Percentiles rank a stretch among this genome's conserved stretches.
Conservation (phyloP, 2,329 filamentous ascomycete species). For the Colletotrichum sp. region DNA sequence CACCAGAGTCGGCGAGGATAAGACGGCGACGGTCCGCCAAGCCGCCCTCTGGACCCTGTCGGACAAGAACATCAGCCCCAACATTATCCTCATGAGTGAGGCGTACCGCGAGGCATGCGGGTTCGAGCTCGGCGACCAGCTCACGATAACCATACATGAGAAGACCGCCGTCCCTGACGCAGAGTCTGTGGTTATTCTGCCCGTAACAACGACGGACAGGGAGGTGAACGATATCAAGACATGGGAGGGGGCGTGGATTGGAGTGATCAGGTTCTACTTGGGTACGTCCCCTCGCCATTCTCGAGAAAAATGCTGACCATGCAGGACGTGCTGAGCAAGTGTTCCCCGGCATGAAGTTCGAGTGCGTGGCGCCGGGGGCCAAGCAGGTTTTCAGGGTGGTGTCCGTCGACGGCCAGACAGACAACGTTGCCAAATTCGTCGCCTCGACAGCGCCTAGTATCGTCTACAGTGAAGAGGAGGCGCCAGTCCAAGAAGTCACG, state of each 20-base stretch:
- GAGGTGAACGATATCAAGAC: slow-evolving; percentile 38
- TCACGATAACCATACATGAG: slow-evolving; percentile 62
- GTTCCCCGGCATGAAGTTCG: slow-evolving; percentile 72
- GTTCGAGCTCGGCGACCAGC: slow-evolving; percentile 72
- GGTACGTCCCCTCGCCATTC: background rate
- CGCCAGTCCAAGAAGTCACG: slow-evolving; percentile 17
- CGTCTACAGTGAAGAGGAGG: background rate
- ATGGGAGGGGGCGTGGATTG: slow-evolving; percentile 23
- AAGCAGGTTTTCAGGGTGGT: slow-evolving; percentile 64
- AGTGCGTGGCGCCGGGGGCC: slow-evolving; percentile 59
- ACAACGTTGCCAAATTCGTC: slow-evolving; percentile 49
- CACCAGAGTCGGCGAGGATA: slow-evolving; percentile 29
- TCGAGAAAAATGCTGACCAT: slow-evolving; percentile 10
- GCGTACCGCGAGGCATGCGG: slow-evolving; percentile 74
- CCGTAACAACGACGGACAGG: slow-evolving; percentile 1
- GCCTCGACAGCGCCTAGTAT: slow-evolving; percentile 30
- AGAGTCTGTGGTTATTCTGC: slow-evolving; percentile 46
- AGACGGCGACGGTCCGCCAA: slow-evolving; percentile 37
- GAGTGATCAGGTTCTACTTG: slow-evolving; percentile 9
- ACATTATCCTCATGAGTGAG: slow-evolving; percentile 74
- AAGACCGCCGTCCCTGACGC: slow-evolving; percentile 57
- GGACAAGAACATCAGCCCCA: slow-evolving; percentile 67
- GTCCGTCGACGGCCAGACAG: slow-evolving; percentile 57
- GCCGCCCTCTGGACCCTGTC: slow-evolving; percentile 55
- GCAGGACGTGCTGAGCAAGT: slow-evolving; percentile 69